These are phyloP conservation scores for Polymyxa betae DNA, from an alignment of 208 protist genomes.

Conservation along the genomic window DNA sequence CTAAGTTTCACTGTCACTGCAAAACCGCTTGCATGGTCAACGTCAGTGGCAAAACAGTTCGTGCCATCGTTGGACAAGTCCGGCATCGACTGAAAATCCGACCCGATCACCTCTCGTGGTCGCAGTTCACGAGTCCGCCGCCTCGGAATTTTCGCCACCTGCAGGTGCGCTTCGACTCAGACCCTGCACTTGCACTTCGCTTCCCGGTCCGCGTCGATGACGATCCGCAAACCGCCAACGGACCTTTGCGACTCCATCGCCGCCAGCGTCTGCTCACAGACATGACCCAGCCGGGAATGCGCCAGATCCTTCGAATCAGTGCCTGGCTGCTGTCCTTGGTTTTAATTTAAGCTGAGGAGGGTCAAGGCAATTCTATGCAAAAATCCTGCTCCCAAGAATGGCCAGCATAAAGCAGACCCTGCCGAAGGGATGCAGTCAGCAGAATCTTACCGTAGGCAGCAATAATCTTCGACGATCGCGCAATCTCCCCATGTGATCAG, in stretches of 20 bases:
- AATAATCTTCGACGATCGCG: background rate
- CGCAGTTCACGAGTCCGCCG: background rate
- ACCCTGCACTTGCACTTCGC: background rate
- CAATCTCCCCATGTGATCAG: background rate
- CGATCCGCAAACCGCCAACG: background rate
- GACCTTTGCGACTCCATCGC: background rate
- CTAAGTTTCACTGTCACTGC: background rate
- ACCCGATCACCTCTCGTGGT: background rate
- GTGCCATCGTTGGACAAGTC: background rate
- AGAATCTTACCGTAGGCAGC: background rate
- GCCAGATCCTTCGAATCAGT: background rate
- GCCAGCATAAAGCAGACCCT: background rate
- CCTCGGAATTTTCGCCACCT: background rate
- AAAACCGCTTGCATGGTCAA: background rate
- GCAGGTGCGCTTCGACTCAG: background rate
- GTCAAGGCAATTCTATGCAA: background rate
- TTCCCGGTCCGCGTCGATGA: background rate
- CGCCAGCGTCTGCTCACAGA: background rate
- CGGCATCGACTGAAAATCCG: background rate
- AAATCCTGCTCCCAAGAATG: background rate
- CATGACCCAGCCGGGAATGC: background rate
- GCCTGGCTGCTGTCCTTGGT: background rate
- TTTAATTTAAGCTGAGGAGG: background rate
- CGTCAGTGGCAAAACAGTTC: background rate
- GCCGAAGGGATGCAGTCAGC: background rate